Evolutionary conservation across 1,284 basidiomycete genomes (phyloP).

Genomic region (Cutaneotrichosporon spelunceum): DNA sequence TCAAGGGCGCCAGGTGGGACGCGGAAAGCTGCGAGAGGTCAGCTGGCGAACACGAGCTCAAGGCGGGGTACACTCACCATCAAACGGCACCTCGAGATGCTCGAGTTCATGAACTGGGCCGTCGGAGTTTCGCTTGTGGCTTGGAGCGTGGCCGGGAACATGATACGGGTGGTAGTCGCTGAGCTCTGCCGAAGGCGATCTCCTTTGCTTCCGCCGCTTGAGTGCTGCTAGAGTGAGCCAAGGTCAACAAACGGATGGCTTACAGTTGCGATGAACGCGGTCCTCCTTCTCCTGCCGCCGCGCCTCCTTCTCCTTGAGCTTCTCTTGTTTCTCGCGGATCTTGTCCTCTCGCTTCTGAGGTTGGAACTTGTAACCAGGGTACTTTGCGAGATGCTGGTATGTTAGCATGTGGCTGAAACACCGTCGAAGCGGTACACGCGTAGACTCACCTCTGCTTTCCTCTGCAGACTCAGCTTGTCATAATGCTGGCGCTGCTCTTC

Average conservation of each 20-base stretch:
- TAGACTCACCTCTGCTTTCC: constrained; percentile 60
- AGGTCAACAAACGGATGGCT: background rate
- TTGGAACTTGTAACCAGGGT: constrained; percentile 70
- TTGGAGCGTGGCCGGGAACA: background rate
- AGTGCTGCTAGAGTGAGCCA: background rate
- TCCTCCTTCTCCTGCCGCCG: constrained; percentile 9
- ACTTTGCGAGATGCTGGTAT: constrained; percentile 57
- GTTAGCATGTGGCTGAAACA: background rate
- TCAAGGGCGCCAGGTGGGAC: background rate
- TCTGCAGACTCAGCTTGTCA: constrained; percentile 65
- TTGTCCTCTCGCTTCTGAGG: constrained; percentile 65
- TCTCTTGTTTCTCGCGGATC: constrained; percentile 62
- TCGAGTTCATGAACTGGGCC: background rate
- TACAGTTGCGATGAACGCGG: constrained; percentile 2
- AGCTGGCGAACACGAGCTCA: too few species aligned
- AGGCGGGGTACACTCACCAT: background rate
- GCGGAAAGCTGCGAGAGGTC: background rate
- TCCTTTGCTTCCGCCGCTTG: constrained; percentile 2
- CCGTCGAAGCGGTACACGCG: background rate
- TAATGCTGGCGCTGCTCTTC: constrained; percentile 60
- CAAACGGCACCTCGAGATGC: background rate
- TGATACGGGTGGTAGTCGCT: constrained; percentile 10
- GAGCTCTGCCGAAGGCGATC: constrained; percentile 7
- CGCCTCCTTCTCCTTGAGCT: constrained; percentile 53
- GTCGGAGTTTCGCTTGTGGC: constrained; percentile 8